Percentiles rank a stretch among this genome's conserved stretches.
phyloP scores from a whole-genome alignment of 2,329 filamentous ascomycete genomes.

The Paraphoma chrysanthemicola region DNA sequence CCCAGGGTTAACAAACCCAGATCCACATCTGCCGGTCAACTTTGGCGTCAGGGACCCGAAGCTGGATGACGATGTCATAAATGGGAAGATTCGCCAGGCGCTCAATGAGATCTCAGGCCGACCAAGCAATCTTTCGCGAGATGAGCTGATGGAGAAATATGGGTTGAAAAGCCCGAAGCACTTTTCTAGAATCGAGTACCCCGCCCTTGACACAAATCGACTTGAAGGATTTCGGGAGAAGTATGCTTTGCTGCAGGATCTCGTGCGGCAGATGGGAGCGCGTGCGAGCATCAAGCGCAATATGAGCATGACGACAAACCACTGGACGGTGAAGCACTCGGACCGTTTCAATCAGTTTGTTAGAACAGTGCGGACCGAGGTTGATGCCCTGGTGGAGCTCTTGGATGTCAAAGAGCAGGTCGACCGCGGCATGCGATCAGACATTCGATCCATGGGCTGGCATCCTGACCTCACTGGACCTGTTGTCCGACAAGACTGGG shows the following conservation, averaged over 20 bases:
- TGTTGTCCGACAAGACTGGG: slow-evolving; percentile 41
- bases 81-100: slow-evolving; percentile 49
- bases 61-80: slow-evolving; percentile 49
- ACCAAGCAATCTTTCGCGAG: slow-evolving; percentile 46
- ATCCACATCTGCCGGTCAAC: slow-evolving; percentile 53
- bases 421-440: slow-evolving; percentile 52
- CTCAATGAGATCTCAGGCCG: slow-evolving; percentile 55
- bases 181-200: slow-evolving; percentile 46
- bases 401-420: slow-evolving; percentile 53
- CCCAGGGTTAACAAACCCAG: slow-evolving; percentile 53
- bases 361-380: slow-evolving; percentile 49
- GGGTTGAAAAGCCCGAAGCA: slow-evolving; percentile 54
- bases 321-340: slow-evolving; percentile 53
- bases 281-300: slow-evolving; percentile 43
- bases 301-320: slow-evolving; percentile 42
- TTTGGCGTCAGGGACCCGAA: slow-evolving; percentile 52
- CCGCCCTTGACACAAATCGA: slow-evolving; percentile 52
- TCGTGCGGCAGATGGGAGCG: slow-evolving; percentile 39
- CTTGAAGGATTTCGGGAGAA: slow-evolving; percentile 56
- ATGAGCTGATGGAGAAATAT: slow-evolving; percentile 55
- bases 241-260: slow-evolving; percentile 51
- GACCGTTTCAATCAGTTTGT: slow-evolving; percentile 52
- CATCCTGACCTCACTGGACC: slow-evolving; percentile 52
- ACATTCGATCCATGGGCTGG: slow-evolving; percentile 58
- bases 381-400: slow-evolving; percentile 53